These are phyloP conservation scores for Nakazawaea siamensis DNA, from an alignment of 805 yeast genomes.

Conservation along the genomic window DNA sequence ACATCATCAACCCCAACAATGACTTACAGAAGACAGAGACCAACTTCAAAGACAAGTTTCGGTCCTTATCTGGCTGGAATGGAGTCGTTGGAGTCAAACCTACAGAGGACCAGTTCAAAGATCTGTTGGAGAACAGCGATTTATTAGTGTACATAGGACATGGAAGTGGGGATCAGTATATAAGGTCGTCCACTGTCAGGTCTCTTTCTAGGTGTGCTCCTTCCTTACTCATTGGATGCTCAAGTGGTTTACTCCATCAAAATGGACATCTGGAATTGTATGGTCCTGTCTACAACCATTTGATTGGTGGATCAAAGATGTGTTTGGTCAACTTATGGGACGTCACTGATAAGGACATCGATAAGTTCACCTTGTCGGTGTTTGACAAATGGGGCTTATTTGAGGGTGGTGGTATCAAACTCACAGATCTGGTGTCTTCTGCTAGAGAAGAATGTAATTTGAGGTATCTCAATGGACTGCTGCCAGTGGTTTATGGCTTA, in stretches of 20 bases:
- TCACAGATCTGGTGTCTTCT: constrained; percentile 48
- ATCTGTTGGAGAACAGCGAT: constrained; percentile 31
- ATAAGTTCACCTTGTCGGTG: constrained; percentile 56
- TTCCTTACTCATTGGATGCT: constrained; percentile 75
- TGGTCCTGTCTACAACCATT: constrained; percentile 71
- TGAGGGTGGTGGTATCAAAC: constrained; percentile 17
- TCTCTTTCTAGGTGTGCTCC: constrained; percentile 41
- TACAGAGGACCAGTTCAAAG: constrained; percentile 39
- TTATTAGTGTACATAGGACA: constrained; percentile 83
- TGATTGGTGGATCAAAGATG: constrained; percentile 77
- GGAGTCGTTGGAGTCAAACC: constrained; percentile 55
- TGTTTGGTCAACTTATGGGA: constrained; percentile 89
- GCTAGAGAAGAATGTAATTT: constrained; percentile 67
- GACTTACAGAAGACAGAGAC: constrained; percentile 66
- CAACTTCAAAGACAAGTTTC: constrained; percentile 39
- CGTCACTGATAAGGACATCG: constrained; percentile 94
- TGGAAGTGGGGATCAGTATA: constrained; percentile 90
- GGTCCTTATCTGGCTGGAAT: constrained; percentile 32
- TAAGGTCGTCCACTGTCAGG: constrained; percentile 47
- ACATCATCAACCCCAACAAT: constrained; percentile 74
- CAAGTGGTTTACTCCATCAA: constrained; percentile 62
- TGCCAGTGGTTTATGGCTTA: constrained; percentile 86
- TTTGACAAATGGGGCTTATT: constrained; percentile 63
- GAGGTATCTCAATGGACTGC: constrained; percentile 79
- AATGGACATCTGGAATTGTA: constrained; percentile 60